These are phyloP conservation scores for Termitomyces sp. DNA, from an alignment of 768 basidiomycete genomes.

Conservation along the genomic window DNA sequence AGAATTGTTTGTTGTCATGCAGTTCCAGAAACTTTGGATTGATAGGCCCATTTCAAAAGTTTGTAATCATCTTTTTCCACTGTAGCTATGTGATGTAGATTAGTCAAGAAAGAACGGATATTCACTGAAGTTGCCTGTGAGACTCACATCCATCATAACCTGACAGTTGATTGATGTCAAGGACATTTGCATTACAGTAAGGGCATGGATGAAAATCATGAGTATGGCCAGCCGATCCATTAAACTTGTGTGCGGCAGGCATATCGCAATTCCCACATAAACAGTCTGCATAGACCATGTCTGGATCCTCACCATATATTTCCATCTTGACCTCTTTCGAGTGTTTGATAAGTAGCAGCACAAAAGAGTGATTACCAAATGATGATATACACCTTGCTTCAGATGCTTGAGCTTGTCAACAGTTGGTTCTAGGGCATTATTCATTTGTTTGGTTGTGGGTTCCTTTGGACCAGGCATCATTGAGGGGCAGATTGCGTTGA, in stretches of 20 bases:
- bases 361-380: background rate
- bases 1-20: slow-evolving; percentile 16
- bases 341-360: background rate
- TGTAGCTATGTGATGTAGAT: background rate
- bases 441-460: background rate
- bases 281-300: background rate
- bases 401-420: background rate
- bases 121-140: background rate
- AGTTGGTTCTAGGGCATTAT: background rate
- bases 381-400: background rate
- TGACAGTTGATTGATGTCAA: background rate
- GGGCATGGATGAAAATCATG: background rate
- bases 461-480: background rate
- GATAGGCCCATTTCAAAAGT: slow-evolving; percentile 13
- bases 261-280: background rate
- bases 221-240: background rate
- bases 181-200: background rate
- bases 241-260: background rate
- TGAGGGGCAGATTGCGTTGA: background rate
- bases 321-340: background rate
- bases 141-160: background rate
- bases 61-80: slow-evolving; percentile 12
- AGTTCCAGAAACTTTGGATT: slow-evolving; percentile 3
- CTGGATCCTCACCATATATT: background rate
- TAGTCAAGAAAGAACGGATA: background rate